Percentiles rank a stretch among this genome's conserved stretches.
phyloP scores from a whole-genome alignment of 2,329 filamentous ascomycete species.

The Chalara sp. region DNA sequence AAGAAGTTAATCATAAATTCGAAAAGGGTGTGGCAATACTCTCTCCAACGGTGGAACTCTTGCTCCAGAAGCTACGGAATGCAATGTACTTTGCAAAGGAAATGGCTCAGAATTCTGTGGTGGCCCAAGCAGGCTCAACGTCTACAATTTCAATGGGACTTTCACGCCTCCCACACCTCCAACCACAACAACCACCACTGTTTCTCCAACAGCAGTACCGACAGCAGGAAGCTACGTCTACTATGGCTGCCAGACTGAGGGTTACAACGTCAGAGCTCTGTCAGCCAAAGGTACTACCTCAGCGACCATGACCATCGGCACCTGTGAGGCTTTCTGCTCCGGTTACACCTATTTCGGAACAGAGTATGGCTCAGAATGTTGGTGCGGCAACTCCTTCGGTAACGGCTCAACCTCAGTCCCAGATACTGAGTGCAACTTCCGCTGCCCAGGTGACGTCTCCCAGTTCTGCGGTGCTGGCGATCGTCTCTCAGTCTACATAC shows the following conservation, averaged over 20 bases:
- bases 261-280: constrained; percentile 11
- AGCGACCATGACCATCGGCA: constrained; percentile 17
- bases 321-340: constrained; percentile 14
- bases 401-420: not conserved
- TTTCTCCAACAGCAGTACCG: constrained; percentile 26
- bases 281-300: constrained; percentile 10
- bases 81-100: constrained; percentile 21
- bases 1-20: not conserved
- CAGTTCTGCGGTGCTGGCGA: constrained; percentile 27
- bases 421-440: constrained; percentile 7
- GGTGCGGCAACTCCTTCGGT: constrained; percentile 22
- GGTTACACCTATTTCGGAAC: constrained; percentile 14
- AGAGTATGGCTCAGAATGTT: constrained; percentile 28
- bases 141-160: constrained; percentile 12
- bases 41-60: constrained; percentile 5
- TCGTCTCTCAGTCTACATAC: not conserved
- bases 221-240: constrained; percentile 18
- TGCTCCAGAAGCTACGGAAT: constrained; percentile 13
- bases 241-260: constrained; percentile 30
- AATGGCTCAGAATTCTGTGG: constrained; percentile 18
- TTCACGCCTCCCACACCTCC: not conserved
- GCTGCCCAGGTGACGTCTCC: constrained; percentile 20
- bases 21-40: constrained; percentile 7
- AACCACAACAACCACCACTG: not conserved
- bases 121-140: constrained; percentile 7